Conservation (phyloP, 495 filamentous ascomycete genomes). For the Aspergillus taichungensis region DNA sequence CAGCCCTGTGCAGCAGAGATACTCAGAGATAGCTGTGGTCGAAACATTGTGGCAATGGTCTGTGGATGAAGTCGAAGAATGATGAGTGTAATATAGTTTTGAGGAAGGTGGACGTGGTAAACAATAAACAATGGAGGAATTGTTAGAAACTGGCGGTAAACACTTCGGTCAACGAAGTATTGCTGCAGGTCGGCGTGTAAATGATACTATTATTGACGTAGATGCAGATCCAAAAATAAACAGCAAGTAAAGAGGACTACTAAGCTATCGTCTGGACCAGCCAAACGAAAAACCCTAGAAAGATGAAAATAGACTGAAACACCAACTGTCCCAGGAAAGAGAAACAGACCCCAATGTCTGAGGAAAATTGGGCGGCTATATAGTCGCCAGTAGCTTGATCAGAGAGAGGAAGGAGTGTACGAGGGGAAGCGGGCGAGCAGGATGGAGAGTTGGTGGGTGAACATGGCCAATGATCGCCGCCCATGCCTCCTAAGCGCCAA, state of each 20-base stretch:
- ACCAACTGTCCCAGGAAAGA: conserved; percentile 19
- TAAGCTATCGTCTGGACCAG: background rate
- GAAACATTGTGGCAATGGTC: conserved; percentile 24
- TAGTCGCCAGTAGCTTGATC: conserved; percentile 13
- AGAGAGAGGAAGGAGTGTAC: background rate
- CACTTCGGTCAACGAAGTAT: conserved; percentile 35
- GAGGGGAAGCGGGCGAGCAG: conserved; percentile 1
- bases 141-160: conserved; percentile 1
- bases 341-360: conserved; percentile 4
- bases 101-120: conserved; percentile 5
- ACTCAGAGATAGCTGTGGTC: conserved; percentile 41
- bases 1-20: conserved; percentile 33
- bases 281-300: conserved; percentile 29
- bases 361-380: conserved; percentile 30
- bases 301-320: conserved; percentile 29
- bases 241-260: conserved; percentile 30
- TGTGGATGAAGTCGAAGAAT: background rate
- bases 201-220: conserved; percentile 26
- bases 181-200: conserved; percentile 12
- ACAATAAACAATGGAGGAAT: conserved; percentile 1
- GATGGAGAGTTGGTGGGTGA: background rate
- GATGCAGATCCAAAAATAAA: conserved; percentile 12
- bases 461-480: conserved; percentile 10
- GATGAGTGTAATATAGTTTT: conserved; percentile 5
- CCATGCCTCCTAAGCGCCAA: conserved; percentile 18